A percentile compares a stretch with the other conserved stretches of the same genome.
These are phyloP conservation scores for Geranium incanum DNA, from an alignment of 441 rosid genomes.

Conservation along the genomic window DNA sequence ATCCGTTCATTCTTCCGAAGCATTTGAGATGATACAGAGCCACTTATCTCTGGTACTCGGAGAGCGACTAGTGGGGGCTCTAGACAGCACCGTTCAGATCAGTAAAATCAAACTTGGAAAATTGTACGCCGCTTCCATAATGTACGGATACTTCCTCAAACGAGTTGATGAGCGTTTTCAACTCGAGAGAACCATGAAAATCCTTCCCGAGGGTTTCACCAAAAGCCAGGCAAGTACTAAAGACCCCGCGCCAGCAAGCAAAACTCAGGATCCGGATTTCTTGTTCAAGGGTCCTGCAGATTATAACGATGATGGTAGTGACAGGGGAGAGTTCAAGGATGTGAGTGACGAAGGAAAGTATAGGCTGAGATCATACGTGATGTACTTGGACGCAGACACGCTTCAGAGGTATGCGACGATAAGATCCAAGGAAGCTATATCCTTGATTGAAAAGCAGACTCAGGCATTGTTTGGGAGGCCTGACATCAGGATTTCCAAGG, in stretches of 20 bases:
- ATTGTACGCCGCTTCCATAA: slow-evolving; percentile 78
- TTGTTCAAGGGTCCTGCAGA: slow-evolving; percentile 49
- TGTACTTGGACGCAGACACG: slow-evolving; percentile 73
- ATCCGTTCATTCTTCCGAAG: slow-evolving; percentile 81
- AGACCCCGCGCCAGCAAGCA: slow-evolving; percentile 39
- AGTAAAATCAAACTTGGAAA: slow-evolving; percentile 86
- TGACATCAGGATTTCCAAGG: slow-evolving; percentile 56
- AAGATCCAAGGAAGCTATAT: slow-evolving; percentile 78
- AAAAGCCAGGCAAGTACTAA: slow-evolving; percentile 34
- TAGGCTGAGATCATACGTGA: slow-evolving; percentile 66
- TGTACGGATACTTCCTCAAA: slow-evolving; percentile 84
- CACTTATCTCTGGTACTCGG: slow-evolving; percentile 72
- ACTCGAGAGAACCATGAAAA: slow-evolving; percentile 76
- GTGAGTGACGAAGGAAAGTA: slow-evolving; percentile 32
- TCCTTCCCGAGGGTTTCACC: slow-evolving; percentile 52
- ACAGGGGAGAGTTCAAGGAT: slow-evolving; percentile 25
- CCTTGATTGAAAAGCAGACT: slow-evolving; percentile 77
- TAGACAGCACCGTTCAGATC: slow-evolving; percentile 54
- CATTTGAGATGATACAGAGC: slow-evolving; percentile 81
- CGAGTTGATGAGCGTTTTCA: slow-evolving; percentile 84
- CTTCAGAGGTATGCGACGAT: slow-evolving; percentile 83
- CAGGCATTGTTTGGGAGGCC: slow-evolving; percentile 81
- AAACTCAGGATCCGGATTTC: slow-evolving; percentile 70
- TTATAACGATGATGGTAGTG: slow-evolving; percentile 23
- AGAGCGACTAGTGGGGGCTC: slow-evolving; percentile 62